Conservation (phyloP, 768 basidiomycete genomes). For the Leccinum sublutescens region DNA sequence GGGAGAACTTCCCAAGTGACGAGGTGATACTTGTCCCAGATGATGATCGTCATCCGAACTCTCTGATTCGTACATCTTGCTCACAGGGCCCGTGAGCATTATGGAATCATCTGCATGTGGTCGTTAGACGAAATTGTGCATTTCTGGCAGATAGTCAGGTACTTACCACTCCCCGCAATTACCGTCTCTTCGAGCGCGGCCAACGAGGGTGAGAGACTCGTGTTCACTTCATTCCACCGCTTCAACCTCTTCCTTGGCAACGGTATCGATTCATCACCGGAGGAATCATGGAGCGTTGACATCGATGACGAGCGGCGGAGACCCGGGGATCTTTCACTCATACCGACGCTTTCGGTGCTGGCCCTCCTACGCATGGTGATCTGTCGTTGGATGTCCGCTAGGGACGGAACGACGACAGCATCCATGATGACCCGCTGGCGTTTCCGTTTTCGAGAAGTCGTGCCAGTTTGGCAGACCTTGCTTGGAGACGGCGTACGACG, state of each 20-base stretch:
- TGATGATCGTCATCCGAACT: constrained; percentile 65
- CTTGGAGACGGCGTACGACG: not conserved
- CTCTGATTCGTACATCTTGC: constrained; percentile 18
- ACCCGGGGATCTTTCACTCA: constrained; percentile 3
- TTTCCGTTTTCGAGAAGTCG: constrained; percentile 35
- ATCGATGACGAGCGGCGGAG: constrained; percentile 30
- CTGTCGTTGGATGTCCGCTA: constrained; percentile 27
- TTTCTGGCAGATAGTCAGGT: not conserved
- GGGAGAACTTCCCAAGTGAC: constrained; percentile 59
- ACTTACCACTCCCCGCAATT: constrained; percentile 36
- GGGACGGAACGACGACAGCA: constrained; percentile 47
- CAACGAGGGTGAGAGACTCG: constrained; percentile 16
- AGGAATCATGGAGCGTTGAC: constrained; percentile 17
- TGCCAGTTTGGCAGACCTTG: constrained; percentile 5
- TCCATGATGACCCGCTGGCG: constrained; percentile 52
- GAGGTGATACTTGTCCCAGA: constrained; percentile 67
- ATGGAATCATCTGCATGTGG: constrained; percentile 47
- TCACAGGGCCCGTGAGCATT: constrained; percentile 23
- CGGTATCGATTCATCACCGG: constrained; percentile 11
- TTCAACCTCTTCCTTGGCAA: constrained; percentile 26
- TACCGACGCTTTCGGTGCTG: constrained; percentile 14
- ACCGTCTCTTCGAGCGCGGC: constrained; percentile 27
- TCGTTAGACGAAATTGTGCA: constrained; percentile 3
- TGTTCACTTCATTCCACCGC: constrained; percentile 20
- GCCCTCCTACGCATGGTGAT: constrained; percentile 20